Evolutionary conservation across 2,329 filamentous ascomycete species (phyloP), one percentile per base, ranked within the genome.

Genomic region (Volutella citrinella): DNA sequence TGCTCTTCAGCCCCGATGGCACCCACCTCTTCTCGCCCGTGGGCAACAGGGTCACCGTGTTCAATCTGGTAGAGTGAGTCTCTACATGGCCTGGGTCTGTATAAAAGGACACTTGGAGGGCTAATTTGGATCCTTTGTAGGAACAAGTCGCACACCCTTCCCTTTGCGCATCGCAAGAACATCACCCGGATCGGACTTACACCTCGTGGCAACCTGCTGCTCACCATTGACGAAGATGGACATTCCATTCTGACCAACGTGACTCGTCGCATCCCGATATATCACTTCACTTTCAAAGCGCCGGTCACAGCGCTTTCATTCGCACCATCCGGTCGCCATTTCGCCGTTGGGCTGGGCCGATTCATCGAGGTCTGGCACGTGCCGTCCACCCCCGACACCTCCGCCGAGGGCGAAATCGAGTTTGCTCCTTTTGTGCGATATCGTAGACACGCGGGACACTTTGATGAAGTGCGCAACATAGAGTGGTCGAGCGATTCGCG

Each of bases 401-500:
- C 83, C 46, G 73, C 73, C 29, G 82, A 84, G 41, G 90, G 88
- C 40, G 87, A 90, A 44, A 72, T 97, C 34, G 90, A 97, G 52
- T 98, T 96, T 63, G 90, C 93, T 14, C 93, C 93, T 0, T 98
- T 98, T 53, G 82, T 96, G 29, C 76, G 85, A 47, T 87, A 97
- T 65, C 81, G 89, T 47, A 84, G 84, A 32, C 88, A 95, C 51
- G 82, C 81, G 2, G 88, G 87, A 1, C 93, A 98, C 61, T 95
- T 93, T 52, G 93, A 97, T 59, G 77, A 76, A 12, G 84, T 97
- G 10, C 80, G 82, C 44, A 83, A 82, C 59, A 85, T 98, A 35
- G 84, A 95, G 57, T 98, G 94, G 93, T 97, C 93, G 8, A 84
- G 80, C 60, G 94, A 98, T 65, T 96, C 91, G 10, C 77, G 93